A percentile compares a stretch with the other conserved stretches of the same genome.
Conservation (phyloP, 2,329 filamentous ascomycete genomes). For the Colletotrichum sojae region DNA sequence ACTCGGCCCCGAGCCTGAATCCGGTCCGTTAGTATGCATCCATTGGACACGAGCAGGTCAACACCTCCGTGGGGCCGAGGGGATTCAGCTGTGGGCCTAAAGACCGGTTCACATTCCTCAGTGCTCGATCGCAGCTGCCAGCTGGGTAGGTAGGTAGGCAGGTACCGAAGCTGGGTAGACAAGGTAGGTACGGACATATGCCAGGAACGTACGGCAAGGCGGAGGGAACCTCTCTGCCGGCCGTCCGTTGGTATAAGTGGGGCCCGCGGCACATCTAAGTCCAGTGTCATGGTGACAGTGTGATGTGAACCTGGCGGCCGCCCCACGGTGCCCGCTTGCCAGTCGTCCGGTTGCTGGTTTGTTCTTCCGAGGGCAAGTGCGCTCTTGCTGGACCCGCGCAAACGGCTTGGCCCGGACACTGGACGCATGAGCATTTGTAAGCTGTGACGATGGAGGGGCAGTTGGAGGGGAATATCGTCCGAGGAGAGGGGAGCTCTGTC, state of each 20-base stretch:
- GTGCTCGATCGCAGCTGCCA: too few relatives aligned
- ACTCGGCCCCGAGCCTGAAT: neutral
- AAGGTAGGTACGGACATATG: too few relatives aligned
- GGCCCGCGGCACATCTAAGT: neutral
- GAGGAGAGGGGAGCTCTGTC: neutral
- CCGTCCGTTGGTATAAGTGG: too few relatives aligned
- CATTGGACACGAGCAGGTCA: too few relatives aligned
- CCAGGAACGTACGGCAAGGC: too few relatives aligned
- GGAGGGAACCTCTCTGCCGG: too few relatives aligned
- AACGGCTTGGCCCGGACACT: slow-evolving; percentile 5
- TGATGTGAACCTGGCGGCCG: neutral
- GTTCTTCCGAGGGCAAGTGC: neutral
- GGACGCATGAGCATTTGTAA: slow-evolving; percentile 33
- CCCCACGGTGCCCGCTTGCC: neutral
- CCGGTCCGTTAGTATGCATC: too few relatives aligned
- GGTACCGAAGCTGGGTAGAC: too few relatives aligned
- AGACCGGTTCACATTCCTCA: too few relatives aligned
- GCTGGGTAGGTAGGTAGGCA: too few relatives aligned
- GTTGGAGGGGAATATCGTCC: neutral
- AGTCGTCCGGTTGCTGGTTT: neutral
- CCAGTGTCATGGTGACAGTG: neutral
- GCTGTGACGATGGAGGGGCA: slow-evolving; percentile 27
- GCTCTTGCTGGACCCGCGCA: slow-evolving; percentile 1
- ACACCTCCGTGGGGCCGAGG: too few relatives aligned
- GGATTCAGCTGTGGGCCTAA: too few relatives aligned